These are phyloP conservation scores for Musa acuminata DNA, from an alignment of 176 grass and related monocot species.

Conservation along the genomic window DNA sequence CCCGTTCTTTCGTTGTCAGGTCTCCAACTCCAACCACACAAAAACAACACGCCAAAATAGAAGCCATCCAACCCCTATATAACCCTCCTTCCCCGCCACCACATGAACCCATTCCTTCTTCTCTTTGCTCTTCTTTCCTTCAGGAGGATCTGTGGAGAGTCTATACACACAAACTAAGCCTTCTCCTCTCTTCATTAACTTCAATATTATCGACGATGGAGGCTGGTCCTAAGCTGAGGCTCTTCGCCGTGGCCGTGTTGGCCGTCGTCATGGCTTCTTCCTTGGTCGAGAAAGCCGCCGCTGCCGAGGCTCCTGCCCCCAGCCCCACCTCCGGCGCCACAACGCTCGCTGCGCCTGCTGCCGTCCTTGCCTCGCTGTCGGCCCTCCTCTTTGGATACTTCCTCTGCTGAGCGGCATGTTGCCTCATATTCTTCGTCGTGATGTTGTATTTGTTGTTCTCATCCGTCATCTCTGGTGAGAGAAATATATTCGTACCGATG, in stretches of 20 bases:
- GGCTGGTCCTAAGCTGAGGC: conserved; percentile 26
- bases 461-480: not conserved
- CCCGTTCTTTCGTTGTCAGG: not conserved
- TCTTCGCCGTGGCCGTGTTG: conserved; percentile 19
- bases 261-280: conserved; percentile 27
- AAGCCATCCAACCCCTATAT: too few species aligned
- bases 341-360: conserved; percentile 4
- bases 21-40: not conserved
- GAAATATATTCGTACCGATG: not conserved
- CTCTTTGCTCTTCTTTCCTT: too few species aligned
- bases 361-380: conserved; percentile 11
- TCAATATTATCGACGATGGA: not conserved
- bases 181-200: too few species aligned
- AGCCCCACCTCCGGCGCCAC: conserved; percentile 18
- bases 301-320: not conserved
- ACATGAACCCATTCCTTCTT: not conserved
- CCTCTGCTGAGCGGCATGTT: conserved; percentile 12
- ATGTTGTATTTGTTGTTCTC: not conserved
- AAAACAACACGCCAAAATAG: not conserved
- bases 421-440: not conserved
- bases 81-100: not conserved
- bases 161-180: too few species aligned
- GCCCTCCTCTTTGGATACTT: conserved; percentile 27
- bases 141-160: too few species aligned
- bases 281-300: conserved; percentile 9